Evolutionary conservation across 139 green algal genomes (phyloP).

Genomic region (Closterium sp.): DNA sequence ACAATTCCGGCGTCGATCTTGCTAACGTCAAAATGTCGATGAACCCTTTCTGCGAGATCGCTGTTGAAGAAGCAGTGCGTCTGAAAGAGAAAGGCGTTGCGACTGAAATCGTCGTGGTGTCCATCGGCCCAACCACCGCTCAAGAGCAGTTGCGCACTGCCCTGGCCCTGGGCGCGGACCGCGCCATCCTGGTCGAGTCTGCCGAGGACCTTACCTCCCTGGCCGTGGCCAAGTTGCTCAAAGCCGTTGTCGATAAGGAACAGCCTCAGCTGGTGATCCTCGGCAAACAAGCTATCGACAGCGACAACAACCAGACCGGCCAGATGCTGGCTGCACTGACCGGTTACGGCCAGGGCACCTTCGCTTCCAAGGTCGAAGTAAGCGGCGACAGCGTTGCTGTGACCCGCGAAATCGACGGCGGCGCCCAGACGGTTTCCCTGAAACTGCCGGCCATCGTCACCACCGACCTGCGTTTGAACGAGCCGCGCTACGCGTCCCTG

Average conservation of each 20-base stretch:
- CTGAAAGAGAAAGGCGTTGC: conserved; percentile 74
- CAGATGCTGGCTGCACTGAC: not conserved
- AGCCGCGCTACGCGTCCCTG: not conserved
- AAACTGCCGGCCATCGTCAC: not conserved
- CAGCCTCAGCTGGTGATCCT: conserved; percentile 67
- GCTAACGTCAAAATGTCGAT: conserved; percentile 83
- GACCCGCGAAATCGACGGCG: not conserved
- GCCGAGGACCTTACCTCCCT: conserved; percentile 67
- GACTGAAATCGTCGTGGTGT: conserved; percentile 78
- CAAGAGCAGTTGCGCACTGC: conserved; percentile 82
- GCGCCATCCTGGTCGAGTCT: conserved; percentile 69
- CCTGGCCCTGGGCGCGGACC: conserved; percentile 86
- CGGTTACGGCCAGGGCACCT: not conserved
- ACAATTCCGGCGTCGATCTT: conserved; percentile 80
- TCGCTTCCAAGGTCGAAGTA: not conserved
- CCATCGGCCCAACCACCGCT: not conserved
- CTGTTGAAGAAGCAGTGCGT: conserved; percentile 83
- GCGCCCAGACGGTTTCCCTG: not conserved
- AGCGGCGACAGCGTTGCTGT: not conserved
- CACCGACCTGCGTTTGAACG: not conserved
- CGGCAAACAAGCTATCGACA: conserved; percentile 9
- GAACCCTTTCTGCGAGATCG: conserved; percentile 96
- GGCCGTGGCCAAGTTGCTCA: conserved; percentile 73
- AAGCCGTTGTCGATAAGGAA: conserved; percentile 66
- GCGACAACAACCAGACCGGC: not conserved